These are phyloP conservation scores for Fusarium ambrosium DNA, from an alignment of 2,329 filamentous ascomycete genomes.

Conservation along the genomic window DNA sequence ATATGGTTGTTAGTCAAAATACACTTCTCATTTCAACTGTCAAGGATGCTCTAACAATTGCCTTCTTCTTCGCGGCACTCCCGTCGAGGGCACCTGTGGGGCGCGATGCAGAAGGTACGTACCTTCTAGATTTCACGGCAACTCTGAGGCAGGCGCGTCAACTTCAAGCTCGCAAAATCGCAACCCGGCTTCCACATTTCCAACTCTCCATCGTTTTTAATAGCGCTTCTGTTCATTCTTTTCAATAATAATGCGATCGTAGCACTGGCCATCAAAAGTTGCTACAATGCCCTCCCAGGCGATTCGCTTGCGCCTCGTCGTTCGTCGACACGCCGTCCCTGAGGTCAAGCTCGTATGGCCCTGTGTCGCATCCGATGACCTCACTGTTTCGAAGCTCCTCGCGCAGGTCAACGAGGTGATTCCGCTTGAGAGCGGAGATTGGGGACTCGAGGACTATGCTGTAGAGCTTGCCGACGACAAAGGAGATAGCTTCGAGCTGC, in stretches of 20 bases:
- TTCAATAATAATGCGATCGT: slow-evolving; percentile 35
- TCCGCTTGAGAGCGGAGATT: slow-evolving; percentile 83
- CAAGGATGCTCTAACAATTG: background rate
- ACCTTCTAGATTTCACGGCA: background rate
- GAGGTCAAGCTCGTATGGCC: slow-evolving; percentile 80
- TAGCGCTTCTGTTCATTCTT: background rate
- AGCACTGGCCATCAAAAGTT: background rate
- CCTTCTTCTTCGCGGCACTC: background rate
- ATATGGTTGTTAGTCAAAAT: background rate
- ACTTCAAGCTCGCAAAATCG: slow-evolving; percentile 30
- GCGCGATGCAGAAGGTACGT: slow-evolving; percentile 4
- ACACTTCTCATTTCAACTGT: background rate
- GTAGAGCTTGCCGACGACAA: slow-evolving; percentile 75
- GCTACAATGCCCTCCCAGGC: slow-evolving; percentile 49
- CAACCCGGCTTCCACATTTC: slow-evolving; percentile 22
- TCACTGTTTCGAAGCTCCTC: slow-evolving; percentile 82
- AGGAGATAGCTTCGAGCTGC: slow-evolving; percentile 81
- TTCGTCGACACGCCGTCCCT: slow-evolving; percentile 81
- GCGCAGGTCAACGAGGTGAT: slow-evolving; percentile 83
- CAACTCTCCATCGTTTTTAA: slow-evolving; percentile 1
- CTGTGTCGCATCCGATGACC: slow-evolving; percentile 67
- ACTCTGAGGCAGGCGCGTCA: slow-evolving; percentile 28
- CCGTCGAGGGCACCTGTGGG: slow-evolving; percentile 2
- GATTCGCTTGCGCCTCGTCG: slow-evolving; percentile 79
- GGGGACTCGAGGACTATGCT: slow-evolving; percentile 91